phyloP scores from a whole-genome alignment of 495 filamentous ascomycete species.

The Trichocladium uniseriatum region DNA sequence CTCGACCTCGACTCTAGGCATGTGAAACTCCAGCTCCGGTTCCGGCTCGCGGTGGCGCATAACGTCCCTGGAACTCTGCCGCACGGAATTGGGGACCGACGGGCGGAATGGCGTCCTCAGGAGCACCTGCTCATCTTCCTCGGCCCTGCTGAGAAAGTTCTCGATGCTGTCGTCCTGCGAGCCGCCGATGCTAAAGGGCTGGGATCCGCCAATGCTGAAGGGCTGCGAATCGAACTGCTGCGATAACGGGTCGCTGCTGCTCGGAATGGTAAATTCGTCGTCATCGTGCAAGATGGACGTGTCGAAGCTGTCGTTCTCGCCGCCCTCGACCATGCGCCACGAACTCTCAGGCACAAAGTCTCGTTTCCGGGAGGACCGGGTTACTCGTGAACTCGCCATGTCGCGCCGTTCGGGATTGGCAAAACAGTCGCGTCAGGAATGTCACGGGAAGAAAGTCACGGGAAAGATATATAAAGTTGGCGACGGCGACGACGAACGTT shows the following conservation, averaged over 20 bases:
- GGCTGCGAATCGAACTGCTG: slow-evolving; percentile 27
- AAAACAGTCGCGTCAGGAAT: neutral
- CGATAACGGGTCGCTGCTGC: slow-evolving; percentile 31
- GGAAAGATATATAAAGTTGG: neutral
- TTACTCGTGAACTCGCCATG: slow-evolving; percentile 1
- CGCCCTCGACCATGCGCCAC: slow-evolving; percentile 43
- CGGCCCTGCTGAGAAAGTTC: slow-evolving; percentile 33
- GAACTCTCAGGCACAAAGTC: slow-evolving; percentile 33
- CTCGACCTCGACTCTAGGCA: slow-evolving; percentile 32
- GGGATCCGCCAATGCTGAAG: slow-evolving; percentile 23
- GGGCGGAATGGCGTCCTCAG: slow-evolving; percentile 37
- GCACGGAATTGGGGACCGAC: slow-evolving; percentile 30
- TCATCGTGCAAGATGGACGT: slow-evolving; percentile 35
- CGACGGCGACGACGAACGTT: neutral
- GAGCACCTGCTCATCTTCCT: slow-evolving; percentile 37
- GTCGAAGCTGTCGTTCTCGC: slow-evolving; percentile 44
- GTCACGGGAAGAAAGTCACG: neutral
- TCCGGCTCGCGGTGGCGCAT: slow-evolving; percentile 28
- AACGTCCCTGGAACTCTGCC: slow-evolving; percentile 24
- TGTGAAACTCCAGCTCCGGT: slow-evolving; percentile 33
- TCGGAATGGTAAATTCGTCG: slow-evolving; percentile 29
- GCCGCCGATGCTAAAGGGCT: slow-evolving; percentile 26
- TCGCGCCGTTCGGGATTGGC: neutral
- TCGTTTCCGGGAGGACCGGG: slow-evolving; percentile 12
- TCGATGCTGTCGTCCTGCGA: slow-evolving; percentile 41